phyloP scores from a whole-genome alignment of 345 rosid species.

The Raphanus raphanistrum region DNA sequence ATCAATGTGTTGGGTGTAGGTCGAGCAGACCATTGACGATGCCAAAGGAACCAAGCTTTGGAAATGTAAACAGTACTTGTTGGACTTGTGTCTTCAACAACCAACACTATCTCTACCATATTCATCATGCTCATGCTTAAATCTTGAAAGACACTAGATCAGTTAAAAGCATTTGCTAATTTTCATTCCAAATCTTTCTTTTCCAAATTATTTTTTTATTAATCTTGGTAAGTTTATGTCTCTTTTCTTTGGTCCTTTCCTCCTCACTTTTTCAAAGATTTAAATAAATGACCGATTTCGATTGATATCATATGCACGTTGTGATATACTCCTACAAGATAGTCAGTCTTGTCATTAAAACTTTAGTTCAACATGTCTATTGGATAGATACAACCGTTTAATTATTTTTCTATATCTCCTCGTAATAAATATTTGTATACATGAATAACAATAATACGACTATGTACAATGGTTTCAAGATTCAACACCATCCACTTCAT shows the following conservation, averaged over 20 bases:
- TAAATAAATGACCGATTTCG: background rate
- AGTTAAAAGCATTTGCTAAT: conserved; percentile 16
- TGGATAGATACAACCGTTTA: background rate
- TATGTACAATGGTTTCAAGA: too few species aligned
- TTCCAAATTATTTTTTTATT: background rate
- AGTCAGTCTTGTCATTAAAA: background rate
- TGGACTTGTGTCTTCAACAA: conserved; percentile 56
- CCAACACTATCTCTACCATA: conserved; percentile 45
- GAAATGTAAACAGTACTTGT: conserved; percentile 49
- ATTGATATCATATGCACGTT: background rate
- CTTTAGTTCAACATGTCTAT: background rate
- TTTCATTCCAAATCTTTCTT: background rate
- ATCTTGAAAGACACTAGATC: conserved; percentile 11
- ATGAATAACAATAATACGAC: too few species aligned
- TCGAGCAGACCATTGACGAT: conserved; percentile 69
- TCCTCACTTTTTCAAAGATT: background rate
- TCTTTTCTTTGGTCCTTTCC: background rate
- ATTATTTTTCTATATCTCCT: background rate
- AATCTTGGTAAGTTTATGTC: background rate
- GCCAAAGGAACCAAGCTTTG: conserved; percentile 74
- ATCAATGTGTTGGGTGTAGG: conserved; percentile 39
- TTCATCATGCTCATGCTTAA: conserved; percentile 49
- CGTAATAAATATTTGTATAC: background rate
- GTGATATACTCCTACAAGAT: background rate
- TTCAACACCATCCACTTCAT: too few species aligned